Conservation (phyloP, 2,329 filamentous ascomycete species). For the Sporothrix phasma region DNA sequence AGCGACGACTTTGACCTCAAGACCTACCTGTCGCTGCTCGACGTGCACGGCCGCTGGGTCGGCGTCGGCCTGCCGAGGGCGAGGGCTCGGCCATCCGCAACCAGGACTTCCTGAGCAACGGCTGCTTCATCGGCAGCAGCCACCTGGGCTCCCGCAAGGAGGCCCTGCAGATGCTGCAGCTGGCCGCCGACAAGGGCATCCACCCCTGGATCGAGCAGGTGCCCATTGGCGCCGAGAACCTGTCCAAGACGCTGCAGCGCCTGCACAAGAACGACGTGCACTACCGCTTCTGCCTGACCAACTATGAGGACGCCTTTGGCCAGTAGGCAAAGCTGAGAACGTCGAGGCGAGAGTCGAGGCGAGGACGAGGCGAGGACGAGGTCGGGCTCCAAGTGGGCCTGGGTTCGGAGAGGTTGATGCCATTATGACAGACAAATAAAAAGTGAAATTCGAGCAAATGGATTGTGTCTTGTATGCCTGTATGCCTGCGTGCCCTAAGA, state of each 20-base stretch:
- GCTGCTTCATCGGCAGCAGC: constrained; percentile 59
- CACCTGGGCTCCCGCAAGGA: constrained; percentile 63
- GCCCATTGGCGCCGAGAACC: constrained; percentile 60
- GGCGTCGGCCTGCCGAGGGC: constrained; percentile 69
- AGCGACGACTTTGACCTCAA: constrained; percentile 57
- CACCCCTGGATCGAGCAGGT: constrained; percentile 64
- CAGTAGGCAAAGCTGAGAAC: constrained; percentile 24
- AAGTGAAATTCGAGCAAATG: background rate
- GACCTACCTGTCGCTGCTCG: constrained; percentile 68
- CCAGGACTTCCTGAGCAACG: constrained; percentile 66
- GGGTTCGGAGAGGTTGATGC: background rate
- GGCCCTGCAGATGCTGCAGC: constrained; percentile 60
- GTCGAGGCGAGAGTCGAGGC: background rate
- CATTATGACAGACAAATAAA: background rate
- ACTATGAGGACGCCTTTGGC: constrained; percentile 60
- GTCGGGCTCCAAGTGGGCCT: too few species aligned
- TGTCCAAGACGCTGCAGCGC: constrained; percentile 58
- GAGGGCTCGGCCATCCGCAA: constrained; percentile 61
- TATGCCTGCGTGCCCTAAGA: background rate
- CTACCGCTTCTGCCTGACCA: constrained; percentile 66
- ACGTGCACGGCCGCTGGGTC: constrained; percentile 73
- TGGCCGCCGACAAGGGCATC: constrained; percentile 60
- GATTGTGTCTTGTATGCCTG: background rate
- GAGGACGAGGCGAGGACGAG: background rate
- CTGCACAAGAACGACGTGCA: constrained; percentile 61